Percentiles rank a stretch among this genome's conserved stretches.
Conservation (phyloP, 2,329 filamentous ascomycete species). For the Aureobasidium sp. region DNA sequence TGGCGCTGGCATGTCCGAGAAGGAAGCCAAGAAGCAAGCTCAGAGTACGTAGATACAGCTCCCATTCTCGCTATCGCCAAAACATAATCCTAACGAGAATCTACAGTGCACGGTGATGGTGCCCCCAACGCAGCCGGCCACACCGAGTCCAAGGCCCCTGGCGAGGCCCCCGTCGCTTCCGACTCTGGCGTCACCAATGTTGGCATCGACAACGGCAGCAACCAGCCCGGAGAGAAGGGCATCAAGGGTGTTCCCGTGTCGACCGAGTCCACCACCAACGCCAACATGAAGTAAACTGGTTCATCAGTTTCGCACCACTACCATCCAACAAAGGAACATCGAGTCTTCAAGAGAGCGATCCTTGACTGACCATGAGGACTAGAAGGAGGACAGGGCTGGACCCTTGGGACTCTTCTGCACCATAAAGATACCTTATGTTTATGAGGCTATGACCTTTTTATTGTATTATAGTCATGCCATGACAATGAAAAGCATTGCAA, state of each 20-base stretch:
- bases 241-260: conserved; percentile 23
- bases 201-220: conserved; percentile 21
- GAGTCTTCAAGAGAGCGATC: background rate
- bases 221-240: conserved; percentile 28
- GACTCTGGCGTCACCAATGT: conserved; percentile 26
- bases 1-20: conserved; percentile 23
- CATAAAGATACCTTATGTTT: background rate
- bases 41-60: conserved; percentile 17
- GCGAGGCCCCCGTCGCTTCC: conserved; percentile 25
- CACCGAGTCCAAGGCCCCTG: conserved; percentile 21
- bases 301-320: no score
- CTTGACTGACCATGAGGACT: background rate
- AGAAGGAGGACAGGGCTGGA: background rate
- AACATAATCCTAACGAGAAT: background rate
- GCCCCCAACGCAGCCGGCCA: conserved; percentile 25
- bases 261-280: conserved; percentile 15
- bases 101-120: conserved; percentile 22
- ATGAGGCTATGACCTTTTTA: conserved; percentile 1
- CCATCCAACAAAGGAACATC: background rate
- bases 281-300: conserved; percentile 20
- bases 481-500: background rate
- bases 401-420: background rate
- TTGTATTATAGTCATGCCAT: conserved; percentile 4
- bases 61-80: background rate
- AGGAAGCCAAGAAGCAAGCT: conserved; percentile 28